phyloP scores from a whole-genome alignment of 2,329 filamentous ascomycete genomes.

The Tolypocladium amazonense region DNA sequence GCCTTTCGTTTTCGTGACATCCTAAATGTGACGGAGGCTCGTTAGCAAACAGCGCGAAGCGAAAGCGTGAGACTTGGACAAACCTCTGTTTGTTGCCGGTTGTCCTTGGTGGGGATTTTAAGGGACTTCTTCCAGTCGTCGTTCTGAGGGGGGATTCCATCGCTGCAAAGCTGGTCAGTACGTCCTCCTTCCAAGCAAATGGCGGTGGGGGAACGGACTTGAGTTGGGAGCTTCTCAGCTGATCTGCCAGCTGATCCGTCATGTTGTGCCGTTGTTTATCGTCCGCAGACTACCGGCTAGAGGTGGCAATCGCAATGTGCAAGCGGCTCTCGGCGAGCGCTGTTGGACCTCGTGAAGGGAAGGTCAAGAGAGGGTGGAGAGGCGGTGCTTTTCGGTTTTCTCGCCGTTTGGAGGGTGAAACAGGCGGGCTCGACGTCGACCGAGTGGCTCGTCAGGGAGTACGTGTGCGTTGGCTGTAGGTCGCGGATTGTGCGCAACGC shows the following conservation, averaged over 20 bases:
- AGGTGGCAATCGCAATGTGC: conserved; percentile 9
- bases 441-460: neutral
- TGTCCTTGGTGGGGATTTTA: conserved; percentile 64
- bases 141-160: conserved; percentile 30
- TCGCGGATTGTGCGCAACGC: neutral
- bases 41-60: conserved; percentile 1
- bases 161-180: conserved; percentile 21
- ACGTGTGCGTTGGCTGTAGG: neutral
- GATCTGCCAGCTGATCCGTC: conserved; percentile 34
- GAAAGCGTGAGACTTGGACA: conserved; percentile 5
- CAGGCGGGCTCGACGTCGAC: neutral
- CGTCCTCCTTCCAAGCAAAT: neutral
- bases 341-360: neutral
- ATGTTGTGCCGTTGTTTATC: conserved; percentile 20
- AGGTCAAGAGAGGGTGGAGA: neutral
- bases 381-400: neutral
- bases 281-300: conserved; percentile 13
- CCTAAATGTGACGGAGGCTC: conserved; percentile 37
- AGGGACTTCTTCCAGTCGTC: conserved; percentile 67
- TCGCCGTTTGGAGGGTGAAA: neutral
- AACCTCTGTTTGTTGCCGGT: conserved; percentile 72
- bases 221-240: conserved; percentile 30
- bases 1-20: conserved; percentile 97
- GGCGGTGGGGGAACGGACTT: conserved; percentile 19
- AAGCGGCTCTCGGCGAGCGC: conserved; percentile 4